Percentiles rank a stretch among this genome's conserved stretches.
Evolutionary conservation across 805 yeast species (phyloP).

Genomic region (Priceomyces castillae): DNA sequence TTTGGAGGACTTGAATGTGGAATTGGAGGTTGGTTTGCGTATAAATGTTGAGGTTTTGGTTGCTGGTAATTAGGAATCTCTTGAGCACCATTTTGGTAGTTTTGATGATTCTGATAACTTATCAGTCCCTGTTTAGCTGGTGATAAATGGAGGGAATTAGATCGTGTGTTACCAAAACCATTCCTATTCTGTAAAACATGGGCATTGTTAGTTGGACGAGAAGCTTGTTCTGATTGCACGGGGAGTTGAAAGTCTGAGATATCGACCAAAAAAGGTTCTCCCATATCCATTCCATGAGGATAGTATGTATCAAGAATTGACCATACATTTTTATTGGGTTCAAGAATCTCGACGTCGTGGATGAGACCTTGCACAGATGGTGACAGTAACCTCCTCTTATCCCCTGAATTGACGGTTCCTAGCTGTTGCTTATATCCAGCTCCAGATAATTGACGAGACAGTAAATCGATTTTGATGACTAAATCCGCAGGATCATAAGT

Average conservation of each 20-base stretch:
- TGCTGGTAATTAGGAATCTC: slow-evolving; percentile 18
- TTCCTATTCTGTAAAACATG: not conserved
- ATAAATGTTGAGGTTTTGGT: slow-evolving; percentile 34
- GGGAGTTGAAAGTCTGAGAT: slow-evolving; percentile 23
- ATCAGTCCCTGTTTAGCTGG: not conserved
- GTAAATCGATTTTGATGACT: slow-evolving; percentile 33
- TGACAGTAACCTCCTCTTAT: not conserved
- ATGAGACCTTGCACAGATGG: not conserved
- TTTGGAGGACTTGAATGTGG: slow-evolving; percentile 11
- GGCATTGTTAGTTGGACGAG: not conserved
- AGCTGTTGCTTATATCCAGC: not conserved
- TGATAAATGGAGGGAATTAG: not conserved
- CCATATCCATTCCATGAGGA: slow-evolving; percentile 67
- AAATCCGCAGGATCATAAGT: slow-evolving; percentile 70
- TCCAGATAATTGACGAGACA: slow-evolving; percentile 6
- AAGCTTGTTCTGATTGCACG: no score
- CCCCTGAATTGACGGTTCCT: not conserved
- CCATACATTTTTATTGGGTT: slow-evolving; percentile 65
- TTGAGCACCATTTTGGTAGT: slow-evolving; percentile 5
- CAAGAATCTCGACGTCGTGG: slow-evolving; percentile 23
- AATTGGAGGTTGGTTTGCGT: slow-evolving; percentile 7
- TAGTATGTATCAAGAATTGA: slow-evolving; percentile 54
- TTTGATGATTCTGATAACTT: not conserved
- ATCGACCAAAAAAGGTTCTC: slow-evolving; percentile 64
- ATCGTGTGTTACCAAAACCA: not conserved